Percentiles rank a stretch among this genome's conserved stretches.
These are phyloP conservation scores for Pichiaceae sp. DNA, from an alignment of 1,139 yeast species.

Conservation along the genomic window DNA sequence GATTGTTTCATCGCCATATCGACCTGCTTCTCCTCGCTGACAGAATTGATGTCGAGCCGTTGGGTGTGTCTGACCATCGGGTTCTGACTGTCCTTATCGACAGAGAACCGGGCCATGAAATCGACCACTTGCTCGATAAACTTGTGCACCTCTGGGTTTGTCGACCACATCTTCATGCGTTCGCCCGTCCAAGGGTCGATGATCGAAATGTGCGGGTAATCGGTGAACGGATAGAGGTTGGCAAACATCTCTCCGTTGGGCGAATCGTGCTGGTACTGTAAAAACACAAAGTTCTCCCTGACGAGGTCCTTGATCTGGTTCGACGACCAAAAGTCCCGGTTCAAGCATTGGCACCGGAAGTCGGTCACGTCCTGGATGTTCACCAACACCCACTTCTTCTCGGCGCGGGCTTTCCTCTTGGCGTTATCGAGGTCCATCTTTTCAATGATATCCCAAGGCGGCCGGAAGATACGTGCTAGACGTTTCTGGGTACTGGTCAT, in stretches of 20 bases:
- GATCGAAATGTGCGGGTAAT: conserved; percentile 83
- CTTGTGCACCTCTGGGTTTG: conserved; percentile 44
- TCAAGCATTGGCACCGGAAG: conserved; percentile 81
- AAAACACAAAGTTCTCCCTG: conserved; percentile 60
- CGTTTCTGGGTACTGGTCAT: conserved; percentile 55
- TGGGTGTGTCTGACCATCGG: conserved; percentile 53
- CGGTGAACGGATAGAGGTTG: conserved; percentile 59
- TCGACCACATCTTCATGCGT: conserved; percentile 66
- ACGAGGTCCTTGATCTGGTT: conserved; percentile 56
- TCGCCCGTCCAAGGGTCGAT: conserved; percentile 96
- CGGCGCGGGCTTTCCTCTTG: conserved; percentile 51
- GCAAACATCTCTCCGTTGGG: conserved; percentile 62
- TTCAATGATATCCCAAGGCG: conserved; percentile 85
- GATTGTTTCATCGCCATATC: conserved; percentile 72
- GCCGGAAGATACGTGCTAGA: conserved; percentile 75
- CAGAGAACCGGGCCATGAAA: conserved; percentile 56
- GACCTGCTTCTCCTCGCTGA: conserved; percentile 81
- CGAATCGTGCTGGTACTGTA: conserved; percentile 76
- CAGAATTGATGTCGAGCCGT: conserved; percentile 48
- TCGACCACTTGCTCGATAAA: conserved; percentile 57
- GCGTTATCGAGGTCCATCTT: conserved; percentile 65
- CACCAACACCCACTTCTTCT: conserved; percentile 73
- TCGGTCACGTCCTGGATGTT: conserved; percentile 82
- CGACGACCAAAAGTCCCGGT: conserved; percentile 90
- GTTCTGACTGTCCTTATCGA: conserved; percentile 57